Conservation (phyloP, 345 rosid species). For the Linum tenue region DNA sequence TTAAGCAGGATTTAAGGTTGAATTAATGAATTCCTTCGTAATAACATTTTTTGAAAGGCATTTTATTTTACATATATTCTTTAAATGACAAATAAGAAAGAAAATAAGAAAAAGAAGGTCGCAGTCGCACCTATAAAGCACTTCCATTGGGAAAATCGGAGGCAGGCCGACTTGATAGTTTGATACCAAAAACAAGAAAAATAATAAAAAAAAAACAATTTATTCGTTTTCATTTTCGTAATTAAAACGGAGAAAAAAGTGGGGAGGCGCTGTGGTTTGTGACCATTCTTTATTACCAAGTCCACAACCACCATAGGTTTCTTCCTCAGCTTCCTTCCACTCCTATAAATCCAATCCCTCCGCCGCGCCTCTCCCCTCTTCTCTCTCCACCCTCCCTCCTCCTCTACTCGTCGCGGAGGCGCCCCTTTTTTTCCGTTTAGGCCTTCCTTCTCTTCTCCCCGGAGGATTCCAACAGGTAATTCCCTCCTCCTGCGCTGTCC, state of each 20-base stretch:
- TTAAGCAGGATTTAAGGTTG: too few species aligned
- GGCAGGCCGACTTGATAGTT: too few species aligned
- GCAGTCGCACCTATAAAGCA: too few species aligned
- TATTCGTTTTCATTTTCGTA: too few species aligned
- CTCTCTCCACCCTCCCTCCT: neutral
- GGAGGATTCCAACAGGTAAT: slow-evolving; percentile 25
- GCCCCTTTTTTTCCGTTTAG: neutral
- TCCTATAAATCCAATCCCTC: neutral
- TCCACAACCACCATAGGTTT: neutral
- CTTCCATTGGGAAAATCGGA: too few species aligned
- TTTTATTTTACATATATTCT: too few species aligned
- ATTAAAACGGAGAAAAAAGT: neutral
- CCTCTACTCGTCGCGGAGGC: neutral
- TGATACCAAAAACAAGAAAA: neutral
- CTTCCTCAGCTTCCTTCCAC: neutral
- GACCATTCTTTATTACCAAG: neutral
- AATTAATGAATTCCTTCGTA: too few species aligned
- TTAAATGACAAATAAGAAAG: too few species aligned
- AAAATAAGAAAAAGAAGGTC: too few species aligned
- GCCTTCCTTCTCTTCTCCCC: slow-evolving; percentile 8
- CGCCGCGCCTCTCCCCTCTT: neutral
- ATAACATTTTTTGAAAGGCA: too few species aligned
- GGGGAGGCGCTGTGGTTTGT: neutral
- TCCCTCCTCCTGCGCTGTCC: slow-evolving; percentile 10
- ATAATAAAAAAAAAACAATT: too few species aligned